Evolutionary conservation across 2,329 filamentous ascomycete species (phyloP).

Genomic region (Colletotrichum euphorbiae): DNA sequence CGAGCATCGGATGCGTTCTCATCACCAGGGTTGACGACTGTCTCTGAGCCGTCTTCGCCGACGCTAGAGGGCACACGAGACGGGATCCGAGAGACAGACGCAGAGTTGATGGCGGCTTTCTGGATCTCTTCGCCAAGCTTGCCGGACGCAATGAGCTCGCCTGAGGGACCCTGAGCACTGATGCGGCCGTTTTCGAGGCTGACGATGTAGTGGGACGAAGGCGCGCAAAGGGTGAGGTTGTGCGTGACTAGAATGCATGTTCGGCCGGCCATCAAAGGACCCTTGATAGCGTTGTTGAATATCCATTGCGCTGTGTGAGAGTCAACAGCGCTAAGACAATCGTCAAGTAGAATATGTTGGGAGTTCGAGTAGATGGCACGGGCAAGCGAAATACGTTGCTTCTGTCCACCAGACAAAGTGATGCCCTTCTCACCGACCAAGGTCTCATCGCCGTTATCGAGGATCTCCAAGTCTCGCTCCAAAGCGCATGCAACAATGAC

Average conservation of each 20-base stretch:
- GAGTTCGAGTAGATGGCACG: constrained; percentile 97
- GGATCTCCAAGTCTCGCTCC: constrained; percentile 89
- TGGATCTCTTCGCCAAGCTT: constrained; percentile 87
- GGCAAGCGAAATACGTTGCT: constrained; percentile 96
- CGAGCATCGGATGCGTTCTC: constrained; percentile 61
- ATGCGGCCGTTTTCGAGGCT: constrained; percentile 89
- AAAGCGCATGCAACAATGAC: constrained; percentile 93
- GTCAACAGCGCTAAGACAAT: constrained; percentile 96
- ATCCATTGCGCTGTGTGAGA: constrained; percentile 99
- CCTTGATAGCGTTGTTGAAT: constrained; percentile 91
- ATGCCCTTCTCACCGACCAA: constrained; percentile 98
- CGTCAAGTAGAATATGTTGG: constrained; percentile 89
- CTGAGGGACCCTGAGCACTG: constrained; percentile 78
- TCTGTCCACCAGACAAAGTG: constrained; percentile 94
- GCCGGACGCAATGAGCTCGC: constrained; percentile 86
- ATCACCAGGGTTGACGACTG: constrained; percentile 65
- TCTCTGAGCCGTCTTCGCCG: constrained; percentile 70
- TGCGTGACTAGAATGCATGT: constrained; percentile 97
- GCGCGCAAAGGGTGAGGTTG: constrained; percentile 89
- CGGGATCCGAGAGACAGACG: constrained; percentile 76
- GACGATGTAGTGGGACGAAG: constrained; percentile 83
- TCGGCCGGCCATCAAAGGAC: constrained; percentile 86
- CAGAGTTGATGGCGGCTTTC: constrained; percentile 77
- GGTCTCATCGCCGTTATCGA: constrained; percentile 92
- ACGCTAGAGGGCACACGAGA: constrained; percentile 84